Conservation (phyloP, 306 rosid genomes). For the Fragaria ananassa region DNA sequence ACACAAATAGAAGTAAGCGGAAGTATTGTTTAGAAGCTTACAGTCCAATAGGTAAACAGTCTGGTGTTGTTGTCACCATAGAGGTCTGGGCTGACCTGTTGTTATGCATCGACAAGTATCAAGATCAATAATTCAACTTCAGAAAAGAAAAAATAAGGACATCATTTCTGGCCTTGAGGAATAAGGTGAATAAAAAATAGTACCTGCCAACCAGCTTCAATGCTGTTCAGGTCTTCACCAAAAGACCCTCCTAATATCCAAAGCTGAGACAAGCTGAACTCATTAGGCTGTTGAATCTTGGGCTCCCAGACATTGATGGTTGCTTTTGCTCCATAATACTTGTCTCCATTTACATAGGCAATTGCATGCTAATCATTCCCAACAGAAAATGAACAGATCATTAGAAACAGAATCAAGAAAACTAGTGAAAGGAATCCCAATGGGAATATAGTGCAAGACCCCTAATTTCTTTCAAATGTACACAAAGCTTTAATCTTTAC, state of each 20-base stretch:
- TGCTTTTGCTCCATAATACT: slow-evolving; percentile 92
- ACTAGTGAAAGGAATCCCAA: not conserved
- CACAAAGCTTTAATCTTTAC: slow-evolving; percentile 35
- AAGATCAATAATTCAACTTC: slow-evolving; percentile 5
- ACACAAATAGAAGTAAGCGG: not conserved
- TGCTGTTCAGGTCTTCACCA: slow-evolving; percentile 97
- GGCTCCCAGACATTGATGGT: slow-evolving; percentile 99
- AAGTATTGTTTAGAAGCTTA: slow-evolving; percentile 28
- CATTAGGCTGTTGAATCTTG: slow-evolving; percentile 85
- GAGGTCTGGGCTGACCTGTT: slow-evolving; percentile 93
- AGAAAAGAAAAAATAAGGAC: not conserved
- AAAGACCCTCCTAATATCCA: slow-evolving; percentile 97
- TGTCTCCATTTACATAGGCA: slow-evolving; percentile 94
- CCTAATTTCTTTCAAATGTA: not conserved
- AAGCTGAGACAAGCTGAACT: slow-evolving; percentile 96
- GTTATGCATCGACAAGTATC: slow-evolving; percentile 8
- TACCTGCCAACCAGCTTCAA: slow-evolving; percentile 99
- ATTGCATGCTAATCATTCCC: slow-evolving; percentile 76
- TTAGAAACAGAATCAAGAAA: slow-evolving; percentile 6
- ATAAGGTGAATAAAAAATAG: not conserved
- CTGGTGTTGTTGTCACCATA: slow-evolving; percentile 95
- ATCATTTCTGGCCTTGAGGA: slow-evolving; percentile 9
- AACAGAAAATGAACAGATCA: slow-evolving; percentile 1
- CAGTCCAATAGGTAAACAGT: slow-evolving; percentile 98
- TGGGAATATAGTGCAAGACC: not conserved